Conservation (phyloP, 2,329 filamentous ascomycete species). For the Zymoseptoria crescenta region DNA sequence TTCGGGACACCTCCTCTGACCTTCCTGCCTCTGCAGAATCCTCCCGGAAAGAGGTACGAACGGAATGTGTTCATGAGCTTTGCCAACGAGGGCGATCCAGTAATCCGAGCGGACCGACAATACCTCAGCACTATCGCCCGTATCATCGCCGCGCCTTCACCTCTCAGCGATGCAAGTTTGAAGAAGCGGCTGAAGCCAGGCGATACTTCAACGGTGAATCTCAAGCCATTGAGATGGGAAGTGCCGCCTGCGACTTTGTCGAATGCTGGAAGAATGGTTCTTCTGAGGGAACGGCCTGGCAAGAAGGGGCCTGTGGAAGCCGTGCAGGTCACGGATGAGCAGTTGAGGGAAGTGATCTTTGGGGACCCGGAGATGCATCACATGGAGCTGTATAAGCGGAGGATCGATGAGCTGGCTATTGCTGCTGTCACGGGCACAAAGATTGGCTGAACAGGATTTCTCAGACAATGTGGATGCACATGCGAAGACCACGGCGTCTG, state of each 20-base stretch:
- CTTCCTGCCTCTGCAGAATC: conserved; percentile 59
- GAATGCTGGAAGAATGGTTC: conserved; percentile 60
- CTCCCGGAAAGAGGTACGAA: conserved; percentile 35
- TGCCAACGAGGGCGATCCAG: conserved; percentile 79
- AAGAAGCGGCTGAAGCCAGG: conserved; percentile 5
- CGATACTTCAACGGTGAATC: not conserved
- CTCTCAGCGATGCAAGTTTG: not conserved
- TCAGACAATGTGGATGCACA: too few relatives aligned
- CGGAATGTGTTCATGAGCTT: conserved; percentile 73
- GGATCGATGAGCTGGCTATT: conserved; percentile 64
- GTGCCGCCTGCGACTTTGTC: conserved; percentile 60
- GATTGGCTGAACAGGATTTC: conserved; percentile 3
- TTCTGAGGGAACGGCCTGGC: conserved; percentile 46
- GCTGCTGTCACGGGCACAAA: conserved; percentile 51
- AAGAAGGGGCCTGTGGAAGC: conserved; percentile 53
- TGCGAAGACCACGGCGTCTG: too few relatives aligned
- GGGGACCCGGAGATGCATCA: conserved; percentile 73
- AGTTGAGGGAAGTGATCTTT: conserved; percentile 65
- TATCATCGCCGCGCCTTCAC: conserved; percentile 49
- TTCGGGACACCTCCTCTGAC: conserved; percentile 78
- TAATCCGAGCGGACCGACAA: conserved; percentile 65
- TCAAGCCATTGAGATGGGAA: conserved; percentile 44
- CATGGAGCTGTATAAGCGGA: conserved; percentile 67
- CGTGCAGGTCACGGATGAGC: conserved; percentile 58
- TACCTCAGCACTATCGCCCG: conserved; percentile 68